Evolutionary conservation across 2,329 filamentous ascomycete species (phyloP).

Genomic region (Beauveria scarabaeidicola): DNA sequence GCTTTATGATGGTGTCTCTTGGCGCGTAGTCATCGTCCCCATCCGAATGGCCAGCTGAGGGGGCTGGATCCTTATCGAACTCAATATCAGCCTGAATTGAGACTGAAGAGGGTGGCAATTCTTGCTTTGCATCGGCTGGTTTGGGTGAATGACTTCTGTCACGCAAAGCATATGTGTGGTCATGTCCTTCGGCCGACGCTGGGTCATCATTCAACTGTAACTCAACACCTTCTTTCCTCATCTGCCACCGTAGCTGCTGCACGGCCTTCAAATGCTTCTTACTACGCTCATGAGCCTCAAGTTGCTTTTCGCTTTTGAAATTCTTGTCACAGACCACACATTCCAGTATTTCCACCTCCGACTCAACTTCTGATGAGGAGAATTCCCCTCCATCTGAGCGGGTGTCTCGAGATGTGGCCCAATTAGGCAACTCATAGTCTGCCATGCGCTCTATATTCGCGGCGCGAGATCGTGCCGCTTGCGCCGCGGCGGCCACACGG

Average conservation of each 20-base stretch:
- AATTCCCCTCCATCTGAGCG: constrained; percentile 51
- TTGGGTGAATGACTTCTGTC: not conserved
- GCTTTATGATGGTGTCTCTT: constrained; percentile 33
- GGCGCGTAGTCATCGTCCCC: constrained; percentile 38
- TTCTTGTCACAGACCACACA: constrained; percentile 71
- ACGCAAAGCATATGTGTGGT: not conserved
- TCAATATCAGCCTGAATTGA: no score
- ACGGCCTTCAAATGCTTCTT: constrained; percentile 92
- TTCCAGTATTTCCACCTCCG: constrained; percentile 53
- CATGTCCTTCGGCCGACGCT: not conserved
- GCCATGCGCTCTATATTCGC: constrained; percentile 69
- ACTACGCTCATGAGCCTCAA: constrained; percentile 85
- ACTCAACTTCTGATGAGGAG: constrained; percentile 47
- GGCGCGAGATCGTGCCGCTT: constrained; percentile 74
- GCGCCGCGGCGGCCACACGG: constrained; percentile 70
- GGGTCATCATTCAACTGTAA: constrained; percentile 34
- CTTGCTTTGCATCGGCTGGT: not conserved
- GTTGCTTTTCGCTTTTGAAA: constrained; percentile 90
- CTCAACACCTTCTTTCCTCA: constrained; percentile 69
- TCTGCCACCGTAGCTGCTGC: constrained; percentile 68
- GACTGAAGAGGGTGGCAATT: not conserved
- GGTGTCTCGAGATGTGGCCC: constrained; percentile 56
- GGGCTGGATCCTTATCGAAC: not conserved
- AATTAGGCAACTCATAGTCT: constrained; percentile 59
- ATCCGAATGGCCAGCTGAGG: not conserved